Evolutionary conservation across 345 rosid species (phyloP), one percentile per base, ranked within the genome.

Genomic region (Linum trigynum): DNA sequence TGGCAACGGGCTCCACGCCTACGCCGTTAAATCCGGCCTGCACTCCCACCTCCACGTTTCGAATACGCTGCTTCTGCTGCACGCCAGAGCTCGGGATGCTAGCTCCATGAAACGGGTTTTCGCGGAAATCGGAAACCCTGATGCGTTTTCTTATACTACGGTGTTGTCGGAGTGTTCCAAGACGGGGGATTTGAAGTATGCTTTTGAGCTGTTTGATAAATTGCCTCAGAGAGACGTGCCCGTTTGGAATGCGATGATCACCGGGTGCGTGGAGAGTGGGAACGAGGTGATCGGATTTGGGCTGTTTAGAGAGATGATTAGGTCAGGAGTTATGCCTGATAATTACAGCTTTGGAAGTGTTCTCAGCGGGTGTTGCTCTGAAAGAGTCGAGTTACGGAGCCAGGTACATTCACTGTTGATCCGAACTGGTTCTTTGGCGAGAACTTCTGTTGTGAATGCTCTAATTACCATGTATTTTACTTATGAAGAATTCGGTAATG

Each of bases 161-260:
- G 50, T 90, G 65, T 42, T 87, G 12, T 78, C 87, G 2, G 80
- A 81, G 0, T 70, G 84, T 57, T 36, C 71, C 0, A 87, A 81
- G 79, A 67, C 80, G 68, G 87, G 85, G 3, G 69, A 76, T 6
- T 57, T 85, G 4, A 77, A 56, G 9, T 80, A 76, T 69, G 91
- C 94, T 2, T 77, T 72, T n/a, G 55, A 82, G 69, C 35, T 82
- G 81, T 85, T 89, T 38, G 87, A 76, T 76, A 56, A 73, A 79
- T 81, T 84, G 81, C 86, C 80, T 7, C 50, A 59, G 0, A 77
- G 70, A 67, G 79, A 80, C 50, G 80, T 78, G 64, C 77, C 84
- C 0, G 67, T 82, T 16, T 86, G 92, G 90, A 89, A 89, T 62
- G 91, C 94, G 7, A 72, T 89, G 83, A 83, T 89, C 65, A 89